Evolutionary conservation across 805 yeast genomes (phyloP), one percentile per base, ranked within the genome.

Genomic region (Saturnispora kantuleensis): DNA sequence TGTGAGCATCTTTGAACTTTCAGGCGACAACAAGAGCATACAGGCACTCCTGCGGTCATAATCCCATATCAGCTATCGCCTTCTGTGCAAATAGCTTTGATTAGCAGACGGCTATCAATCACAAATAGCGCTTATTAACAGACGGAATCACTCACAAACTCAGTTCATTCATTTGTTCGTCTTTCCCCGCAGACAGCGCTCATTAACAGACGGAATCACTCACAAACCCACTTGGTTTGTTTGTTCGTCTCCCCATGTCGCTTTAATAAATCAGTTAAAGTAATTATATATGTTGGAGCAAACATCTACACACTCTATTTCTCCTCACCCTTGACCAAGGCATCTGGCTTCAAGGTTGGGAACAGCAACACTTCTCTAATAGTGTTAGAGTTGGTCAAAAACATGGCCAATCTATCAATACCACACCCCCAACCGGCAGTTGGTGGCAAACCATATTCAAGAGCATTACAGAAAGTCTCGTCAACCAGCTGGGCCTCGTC

Each of bases 371-470:
- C 97, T 73, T 90, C 98, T 81, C 96, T 87, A 62, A 90, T 90
- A 56, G 96, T 85, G 74, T 88, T 84, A 47, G 96, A 85, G 69
- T 93, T 80, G 50, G 97, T 93, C 71, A 93, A 78, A 74, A 93
- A 93, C 98, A 90, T 90, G 62, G 96, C 88, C 62, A 90, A 66
- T 75, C 98, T 84, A 70, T 90, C 98, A 56, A 90, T 89, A 77
- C 98, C 98, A 71, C 95, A 83, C 58, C 98, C 98, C 97, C 97
- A 90, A 56, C 98, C 98, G 67, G 95, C 97, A 57, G 97, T 93
- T 59, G 98, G 98, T 49, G 98, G 98, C 60, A 90, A 77, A 69
- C 97, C 98, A 67, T 87, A 90, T 73, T 90, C 98, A 60, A 90
- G 77, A 55, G 98, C 97, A 59, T 89, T 85, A 74, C 95, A 84